Conservation (phyloP, 1,284 basidiomycete genomes). For the Pseudozyma flocculosa region DNA sequence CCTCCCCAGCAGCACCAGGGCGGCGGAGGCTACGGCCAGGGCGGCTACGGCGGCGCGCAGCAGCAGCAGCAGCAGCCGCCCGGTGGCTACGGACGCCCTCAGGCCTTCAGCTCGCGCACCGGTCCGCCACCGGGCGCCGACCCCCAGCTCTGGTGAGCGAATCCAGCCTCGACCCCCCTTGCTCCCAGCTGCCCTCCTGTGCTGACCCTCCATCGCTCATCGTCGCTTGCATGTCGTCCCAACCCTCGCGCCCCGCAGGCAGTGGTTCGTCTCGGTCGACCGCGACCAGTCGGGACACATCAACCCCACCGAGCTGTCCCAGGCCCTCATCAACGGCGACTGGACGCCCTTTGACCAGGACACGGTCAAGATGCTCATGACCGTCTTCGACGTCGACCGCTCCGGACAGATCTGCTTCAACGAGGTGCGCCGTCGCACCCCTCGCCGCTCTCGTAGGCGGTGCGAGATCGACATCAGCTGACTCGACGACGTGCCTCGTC, state of each 20-base stretch:
- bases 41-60: slow-evolving; percentile 6
- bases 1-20: slow-evolving; percentile 2
- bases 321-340: slow-evolving; percentile 51
- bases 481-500: no score
- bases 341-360: slow-evolving; percentile 46
- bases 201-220: not conserved
- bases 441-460: not conserved
- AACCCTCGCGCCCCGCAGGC: not conserved
- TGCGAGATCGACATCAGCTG: not conserved
- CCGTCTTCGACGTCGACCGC: slow-evolving; percentile 48
- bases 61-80: not conserved
- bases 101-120: slow-evolving; percentile 27
- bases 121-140: slow-evolving; percentile 48
- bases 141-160: slow-evolving; percentile 41
- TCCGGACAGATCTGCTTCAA: slow-evolving; percentile 49
- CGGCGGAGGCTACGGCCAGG: not conserved
- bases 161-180: not conserved
- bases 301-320: slow-evolving; percentile 39
- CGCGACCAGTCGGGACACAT: slow-evolving; percentile 42
- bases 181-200: not conserved
- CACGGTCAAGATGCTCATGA: slow-evolving; percentile 53
- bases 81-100: slow-evolving; percentile 21
- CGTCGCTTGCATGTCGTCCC: not conserved
- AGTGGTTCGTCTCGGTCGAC: slow-evolving; percentile 50
- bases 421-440: slow-evolving; percentile 20